Conservation (phyloP, 768 basidiomycete species). For the Podaxis pistillaris region DNA sequence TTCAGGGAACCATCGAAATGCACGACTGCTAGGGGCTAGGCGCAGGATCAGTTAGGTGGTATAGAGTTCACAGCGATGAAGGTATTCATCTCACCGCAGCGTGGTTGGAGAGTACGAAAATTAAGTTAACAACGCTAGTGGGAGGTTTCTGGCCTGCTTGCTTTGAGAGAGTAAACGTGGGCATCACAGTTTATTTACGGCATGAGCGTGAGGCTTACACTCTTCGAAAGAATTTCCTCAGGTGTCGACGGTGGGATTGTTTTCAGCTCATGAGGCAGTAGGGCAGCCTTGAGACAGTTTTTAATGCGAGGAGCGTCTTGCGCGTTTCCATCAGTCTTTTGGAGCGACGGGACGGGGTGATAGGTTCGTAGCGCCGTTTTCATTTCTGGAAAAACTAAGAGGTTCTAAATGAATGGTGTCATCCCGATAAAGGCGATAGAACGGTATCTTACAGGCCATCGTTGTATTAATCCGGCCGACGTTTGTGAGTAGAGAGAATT, state of each 20-base stretch:
- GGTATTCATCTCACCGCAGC: slow-evolving; percentile 53
- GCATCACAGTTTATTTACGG: slow-evolving; percentile 16
- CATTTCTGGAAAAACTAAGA: slow-evolving; percentile 88
- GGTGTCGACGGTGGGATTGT: slow-evolving; percentile 69
- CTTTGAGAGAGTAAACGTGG: slow-evolving; percentile 30
- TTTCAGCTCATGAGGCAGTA: slow-evolving; percentile 68
- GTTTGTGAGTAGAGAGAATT: slow-evolving; percentile 83
- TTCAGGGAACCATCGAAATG: slow-evolving; percentile 78
- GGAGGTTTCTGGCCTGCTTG: slow-evolving; percentile 65
- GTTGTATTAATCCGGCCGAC: slow-evolving; percentile 92
- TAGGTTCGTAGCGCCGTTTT: slow-evolving; percentile 87
- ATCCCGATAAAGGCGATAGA: slow-evolving; percentile 19
- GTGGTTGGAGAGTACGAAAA: slow-evolving; percentile 81
- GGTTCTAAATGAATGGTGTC: slow-evolving; percentile 26
- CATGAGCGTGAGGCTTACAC: slow-evolving; percentile 40
- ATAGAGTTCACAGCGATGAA: neutral
- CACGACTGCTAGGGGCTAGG: slow-evolving; percentile 54
- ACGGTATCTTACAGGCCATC: slow-evolving; percentile 66
- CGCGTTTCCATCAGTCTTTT: slow-evolving; percentile 84
- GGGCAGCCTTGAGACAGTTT: slow-evolving; percentile 81
- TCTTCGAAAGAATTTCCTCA: slow-evolving; percentile 66
- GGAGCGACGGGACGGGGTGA: slow-evolving; percentile 87
- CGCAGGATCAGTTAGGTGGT: neutral
- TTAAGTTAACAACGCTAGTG: slow-evolving; percentile 82
- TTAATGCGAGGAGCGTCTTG: slow-evolving; percentile 93